Percentiles rank a stretch among this genome's conserved stretches.
Evolutionary conservation across 441 rosid genomes (phyloP).

Genomic region (Erodium trifolium): DNA sequence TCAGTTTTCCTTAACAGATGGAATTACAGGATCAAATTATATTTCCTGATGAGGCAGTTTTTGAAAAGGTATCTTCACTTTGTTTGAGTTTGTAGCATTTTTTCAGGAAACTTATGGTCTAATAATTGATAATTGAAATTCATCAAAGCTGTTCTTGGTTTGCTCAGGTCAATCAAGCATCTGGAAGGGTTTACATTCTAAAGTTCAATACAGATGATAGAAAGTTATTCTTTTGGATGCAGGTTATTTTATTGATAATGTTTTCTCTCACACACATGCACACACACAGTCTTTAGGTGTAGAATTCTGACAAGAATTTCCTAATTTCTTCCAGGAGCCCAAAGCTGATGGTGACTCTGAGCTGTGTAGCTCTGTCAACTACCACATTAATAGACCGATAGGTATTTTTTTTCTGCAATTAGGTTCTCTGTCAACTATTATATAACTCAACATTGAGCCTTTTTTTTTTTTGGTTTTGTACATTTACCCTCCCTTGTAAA

Average conservation of each 20-base stretch:
- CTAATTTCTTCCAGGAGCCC: constrained; percentile 51
- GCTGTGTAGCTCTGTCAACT: constrained; percentile 62
- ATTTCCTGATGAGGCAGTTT: constrained; percentile 86
- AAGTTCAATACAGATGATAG: constrained; percentile 81
- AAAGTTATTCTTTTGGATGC: constrained; percentile 92
- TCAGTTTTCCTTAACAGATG: constrained; percentile 44
- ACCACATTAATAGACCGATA: constrained; percentile 61
- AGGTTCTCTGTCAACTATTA: background rate
- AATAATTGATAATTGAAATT: background rate
- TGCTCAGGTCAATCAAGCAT: constrained; percentile 72
- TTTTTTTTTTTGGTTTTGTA: background rate
- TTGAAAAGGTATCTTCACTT: constrained; percentile 64
- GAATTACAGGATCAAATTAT: constrained; percentile 73
- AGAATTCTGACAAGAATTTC: background rate
- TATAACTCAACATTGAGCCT: constrained; percentile 1
- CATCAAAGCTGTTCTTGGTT: constrained; percentile 13
- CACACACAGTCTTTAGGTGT: background rate
- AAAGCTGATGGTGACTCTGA: constrained; percentile 60
- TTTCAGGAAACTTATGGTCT: background rate
- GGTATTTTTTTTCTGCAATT: constrained; percentile 31
- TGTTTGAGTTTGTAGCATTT: constrained; percentile 4
- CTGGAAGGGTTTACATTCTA: constrained; percentile 78
- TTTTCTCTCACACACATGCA: constrained; percentile 5
- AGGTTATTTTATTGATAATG: constrained; percentile 34
- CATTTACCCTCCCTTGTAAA: background rate